phyloP scores from a whole-genome alignment of 805 yeast species.

The Myxozyma mucilagina region DNA sequence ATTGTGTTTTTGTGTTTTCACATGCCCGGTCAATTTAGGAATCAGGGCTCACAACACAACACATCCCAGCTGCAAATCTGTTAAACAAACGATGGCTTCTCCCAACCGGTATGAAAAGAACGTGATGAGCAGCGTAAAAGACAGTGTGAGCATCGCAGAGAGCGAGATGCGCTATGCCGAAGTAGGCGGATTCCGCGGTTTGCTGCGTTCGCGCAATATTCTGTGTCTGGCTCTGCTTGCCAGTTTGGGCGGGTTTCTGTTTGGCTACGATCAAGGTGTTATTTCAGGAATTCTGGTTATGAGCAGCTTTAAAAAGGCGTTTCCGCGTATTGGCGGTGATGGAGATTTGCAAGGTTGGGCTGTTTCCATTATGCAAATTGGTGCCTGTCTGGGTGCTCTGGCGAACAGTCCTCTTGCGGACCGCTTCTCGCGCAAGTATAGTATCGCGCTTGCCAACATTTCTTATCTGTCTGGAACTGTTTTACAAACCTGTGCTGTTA shows the following conservation, averaged over 20 bases:
- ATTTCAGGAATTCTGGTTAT: conserved; percentile 36
- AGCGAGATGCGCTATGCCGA: neutral
- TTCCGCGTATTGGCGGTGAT: conserved; percentile 25
- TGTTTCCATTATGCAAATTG: conserved; percentile 29
- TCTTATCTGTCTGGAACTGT: conserved; percentile 25
- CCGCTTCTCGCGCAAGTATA: conserved; percentile 24
- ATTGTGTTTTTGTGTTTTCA: too few species aligned
- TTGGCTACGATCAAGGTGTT: conserved; percentile 39
- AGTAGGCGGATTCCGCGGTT: conserved; percentile 21
- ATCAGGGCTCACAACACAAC: too few species aligned
- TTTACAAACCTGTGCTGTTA: conserved; percentile 26
- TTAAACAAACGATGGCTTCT: neutral
- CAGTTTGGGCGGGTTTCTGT: conserved; percentile 37
- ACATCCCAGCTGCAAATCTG: too few species aligned
- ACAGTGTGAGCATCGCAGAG: neutral
- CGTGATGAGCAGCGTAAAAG: neutral
- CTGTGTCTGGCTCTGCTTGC: conserved; percentile 35
- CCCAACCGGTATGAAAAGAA: neutral
- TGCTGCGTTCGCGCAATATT: conserved; percentile 32
- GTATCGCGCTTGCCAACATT: conserved; percentile 26
- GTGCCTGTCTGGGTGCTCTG: conserved; percentile 31
- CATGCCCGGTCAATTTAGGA: too few species aligned
- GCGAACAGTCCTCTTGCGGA: conserved; percentile 29
- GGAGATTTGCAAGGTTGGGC: conserved; percentile 32
- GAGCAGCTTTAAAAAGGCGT: conserved; percentile 26